Percentiles rank a stretch among this genome's conserved stretches.
phyloP scores from a whole-genome alignment of 495 filamentous ascomycete species.

The Parathielavia hyrcaniae region DNA sequence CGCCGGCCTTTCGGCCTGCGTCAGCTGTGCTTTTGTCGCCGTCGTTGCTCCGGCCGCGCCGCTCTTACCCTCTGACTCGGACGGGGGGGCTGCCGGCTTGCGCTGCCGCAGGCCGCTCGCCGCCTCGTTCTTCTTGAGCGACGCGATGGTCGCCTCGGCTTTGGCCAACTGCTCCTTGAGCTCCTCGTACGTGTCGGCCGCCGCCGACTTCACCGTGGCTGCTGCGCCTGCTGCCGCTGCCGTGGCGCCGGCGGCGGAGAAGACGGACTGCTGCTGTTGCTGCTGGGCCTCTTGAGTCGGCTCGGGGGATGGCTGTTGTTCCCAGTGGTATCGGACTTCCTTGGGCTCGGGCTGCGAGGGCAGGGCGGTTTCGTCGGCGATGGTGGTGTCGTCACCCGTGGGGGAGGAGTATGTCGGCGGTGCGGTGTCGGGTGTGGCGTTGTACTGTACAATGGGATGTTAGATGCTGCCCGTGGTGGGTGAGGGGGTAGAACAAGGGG shows the following conservation, averaged over 20 bases:
- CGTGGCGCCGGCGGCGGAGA: conserved; percentile 38
- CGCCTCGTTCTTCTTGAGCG: conserved; percentile 62
- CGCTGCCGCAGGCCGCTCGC: conserved; percentile 61
- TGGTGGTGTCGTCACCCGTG: conserved; percentile 14
- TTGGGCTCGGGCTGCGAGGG: conserved; percentile 34
- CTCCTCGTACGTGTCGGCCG: conserved; percentile 50
- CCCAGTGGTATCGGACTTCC: conserved; percentile 33
- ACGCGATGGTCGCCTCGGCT: conserved; percentile 66
- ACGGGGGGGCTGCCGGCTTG: conserved; percentile 49
- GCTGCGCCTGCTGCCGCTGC: conserved; percentile 36
- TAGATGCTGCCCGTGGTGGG: not conserved
- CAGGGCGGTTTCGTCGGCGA: conserved; percentile 15
- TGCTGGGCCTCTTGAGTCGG: conserved; percentile 19
- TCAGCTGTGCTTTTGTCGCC: conserved; percentile 34
- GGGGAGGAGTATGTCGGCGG: conserved; percentile 31
- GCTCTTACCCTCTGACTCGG: conserved; percentile 34
- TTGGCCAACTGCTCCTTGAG: conserved; percentile 65
- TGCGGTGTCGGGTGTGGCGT: conserved; percentile 29
- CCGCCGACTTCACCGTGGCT: conserved; percentile 35
- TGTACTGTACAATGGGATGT: conserved; percentile 19
- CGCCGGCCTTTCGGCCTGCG: conserved; percentile 45
- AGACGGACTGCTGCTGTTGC: not conserved
- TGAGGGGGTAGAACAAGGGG: not conserved
- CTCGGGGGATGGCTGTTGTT: conserved; percentile 17
- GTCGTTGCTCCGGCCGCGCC: conserved; percentile 14